Evolutionary conservation across 139 green algal genomes (phyloP).

Genomic region (Chlorella sp.): DNA sequence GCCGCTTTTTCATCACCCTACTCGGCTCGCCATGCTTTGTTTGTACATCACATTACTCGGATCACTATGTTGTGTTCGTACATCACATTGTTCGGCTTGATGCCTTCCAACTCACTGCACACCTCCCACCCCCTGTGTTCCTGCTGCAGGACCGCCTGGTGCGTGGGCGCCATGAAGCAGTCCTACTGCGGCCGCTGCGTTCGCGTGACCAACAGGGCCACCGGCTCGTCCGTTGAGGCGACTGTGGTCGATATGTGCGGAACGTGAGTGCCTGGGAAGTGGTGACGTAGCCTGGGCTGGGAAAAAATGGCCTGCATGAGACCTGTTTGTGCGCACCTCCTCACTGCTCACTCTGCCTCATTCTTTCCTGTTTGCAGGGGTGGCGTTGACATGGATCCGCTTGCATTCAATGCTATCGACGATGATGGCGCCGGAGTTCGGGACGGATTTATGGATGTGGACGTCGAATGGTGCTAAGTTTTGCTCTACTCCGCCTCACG

Average conservation of each 20-base stretch:
- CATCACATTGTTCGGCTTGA: no score
- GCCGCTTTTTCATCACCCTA: no score
- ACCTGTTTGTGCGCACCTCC: no score
- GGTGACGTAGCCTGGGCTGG: no score
- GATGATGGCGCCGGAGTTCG: background rate
- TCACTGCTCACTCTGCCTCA: background rate
- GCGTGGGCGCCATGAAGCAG: conserved; percentile 9
- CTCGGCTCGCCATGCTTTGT: no score
- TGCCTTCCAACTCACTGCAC: no score
- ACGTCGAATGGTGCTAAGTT: conserved; percentile 1
- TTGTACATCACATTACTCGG: no score
- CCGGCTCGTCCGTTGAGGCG: background rate
- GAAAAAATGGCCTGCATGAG: no score
- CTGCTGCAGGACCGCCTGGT: background rate
- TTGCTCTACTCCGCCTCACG: background rate
- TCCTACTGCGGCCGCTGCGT: conserved; percentile 7
- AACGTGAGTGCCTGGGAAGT: no score
- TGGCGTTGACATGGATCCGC: background rate
- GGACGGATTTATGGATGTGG: background rate
- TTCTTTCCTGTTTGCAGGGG: background rate
- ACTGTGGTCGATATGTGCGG: background rate
- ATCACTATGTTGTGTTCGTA: no score
- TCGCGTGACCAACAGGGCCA: conserved; percentile 6
- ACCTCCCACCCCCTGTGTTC: background rate
- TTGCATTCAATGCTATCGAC: conserved; percentile 17